Evolutionary conservation across 495 filamentous ascomycete genomes (phyloP), one percentile per base, ranked within the genome.

Genomic region (Choiromyces venosus): DNA sequence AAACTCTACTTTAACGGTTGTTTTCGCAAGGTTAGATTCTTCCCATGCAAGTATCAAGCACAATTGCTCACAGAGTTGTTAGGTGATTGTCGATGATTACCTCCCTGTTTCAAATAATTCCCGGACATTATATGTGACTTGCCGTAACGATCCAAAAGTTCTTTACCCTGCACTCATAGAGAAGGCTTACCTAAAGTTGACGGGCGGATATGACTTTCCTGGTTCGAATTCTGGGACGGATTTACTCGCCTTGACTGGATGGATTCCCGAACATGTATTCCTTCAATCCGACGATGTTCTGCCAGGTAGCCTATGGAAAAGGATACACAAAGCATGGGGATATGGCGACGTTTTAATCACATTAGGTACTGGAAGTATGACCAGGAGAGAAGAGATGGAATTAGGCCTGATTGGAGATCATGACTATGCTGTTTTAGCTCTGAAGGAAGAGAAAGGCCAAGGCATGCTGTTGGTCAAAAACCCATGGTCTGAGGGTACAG

Each of bases 151-250:
- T 74, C 89, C 91, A 16, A 82, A 81, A 25, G 85, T 94, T 46
- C 81, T 97, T 33, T 97, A 93, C 92, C 95, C 94, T n/a, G 93
- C 95, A 36, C 84, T 99, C 37, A 84, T 97, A 42, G 95, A 99
- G 82, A 99, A 99, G 80, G 95, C 95, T 4, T 99, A 98, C 74
- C 84, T 99, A n/a, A 99, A 98, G 83, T 87, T 98, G 10, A 88
- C 93, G 33, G 96, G 96, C 40, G 96, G 95, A 40, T 99, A 99
- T 82, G 93, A 98, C 76, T 98, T 99, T 76, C 95, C 95, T 2
- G 95, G 95, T n/a, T 97, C 94, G 78, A 97, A 99, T 81, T 97
- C 94, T 4, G 93, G 92, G 2, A 97, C 94, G 8, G 95, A 99
- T 81, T 83, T 99, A 3, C 92, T 92, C 85, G 89, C 94, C 18